Percentiles rank a stretch among this genome's conserved stretches.
These are phyloP conservation scores for Aspergillus bombycis DNA, from an alignment of 2,329 filamentous ascomycete genomes.

Conservation along the genomic window DNA sequence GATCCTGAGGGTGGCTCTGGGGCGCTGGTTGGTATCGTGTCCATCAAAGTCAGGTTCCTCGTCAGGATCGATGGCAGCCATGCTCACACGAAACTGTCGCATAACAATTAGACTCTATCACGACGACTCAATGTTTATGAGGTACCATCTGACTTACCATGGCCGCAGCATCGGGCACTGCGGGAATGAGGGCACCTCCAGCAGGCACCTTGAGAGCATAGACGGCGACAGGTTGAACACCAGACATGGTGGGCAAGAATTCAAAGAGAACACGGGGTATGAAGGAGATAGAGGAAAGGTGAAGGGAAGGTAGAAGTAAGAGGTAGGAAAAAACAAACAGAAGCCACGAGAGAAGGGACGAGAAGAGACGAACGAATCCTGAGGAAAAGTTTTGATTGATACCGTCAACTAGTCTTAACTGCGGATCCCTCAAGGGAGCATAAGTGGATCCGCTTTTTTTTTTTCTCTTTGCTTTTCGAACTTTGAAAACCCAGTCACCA, in stretches of 20 bases:
- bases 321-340: slow-evolving; percentile 11
- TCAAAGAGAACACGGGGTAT: slow-evolving; percentile 23
- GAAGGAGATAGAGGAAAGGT: slow-evolving; percentile 21
- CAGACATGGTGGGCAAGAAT: slow-evolving; percentile 45
- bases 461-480: slow-evolving; percentile 3
- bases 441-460: slow-evolving; percentile 14
- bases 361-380: slow-evolving; percentile 7
- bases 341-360: slow-evolving; percentile 11
- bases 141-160: slow-evolving; percentile 64
- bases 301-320: slow-evolving; percentile 20
- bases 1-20: slow-evolving; percentile 87
- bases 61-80: slow-evolving; percentile 95
- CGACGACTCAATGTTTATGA: too few species aligned
- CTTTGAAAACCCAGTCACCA: slow-evolving; percentile 9
- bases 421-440: slow-evolving; percentile 10
- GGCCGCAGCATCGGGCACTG: slow-evolving; percentile 76
- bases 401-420: slow-evolving; percentile 12
- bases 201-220: slow-evolving; percentile 91
- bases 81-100: slow-evolving; percentile 87
- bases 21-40: slow-evolving; percentile 62
- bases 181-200: slow-evolving; percentile 80
- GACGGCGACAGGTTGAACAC: slow-evolving; percentile 69
- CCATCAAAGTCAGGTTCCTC: slow-evolving; percentile 69
- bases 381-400: slow-evolving; percentile 22
- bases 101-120: not conserved